Evolutionary conservation across 129 eudicot genomes (phyloP), one percentile per base, ranked within the genome.

Genomic region (Ambrosia trifida): DNA sequence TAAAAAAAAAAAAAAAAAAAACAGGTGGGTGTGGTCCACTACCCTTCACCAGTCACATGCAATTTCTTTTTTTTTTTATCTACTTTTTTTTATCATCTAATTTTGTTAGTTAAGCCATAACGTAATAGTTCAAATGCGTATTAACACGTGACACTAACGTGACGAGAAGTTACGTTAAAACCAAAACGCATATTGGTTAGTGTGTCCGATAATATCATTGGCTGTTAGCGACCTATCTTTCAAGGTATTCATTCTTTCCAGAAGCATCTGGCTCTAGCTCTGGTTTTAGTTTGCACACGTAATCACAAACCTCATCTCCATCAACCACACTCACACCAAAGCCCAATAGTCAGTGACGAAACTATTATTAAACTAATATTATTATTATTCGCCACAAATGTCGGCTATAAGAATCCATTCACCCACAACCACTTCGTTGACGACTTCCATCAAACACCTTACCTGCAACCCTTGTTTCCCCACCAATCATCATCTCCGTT

Each of bases 381-480:
- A 60, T 31, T 11, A 5, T 20, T 36, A 4, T 2, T 60, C 17
- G 16, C 18, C 54, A 81, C 38, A 81, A 82, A 90, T 91, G 97
- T 76, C 97, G 30, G 86, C 90, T 53, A 73, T 76, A 11, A 83
- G 76, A 78, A 70, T 91, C 41, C 77, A 85, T 30, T 82, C 97
- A 3, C 81, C 93, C 43, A 56, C 86, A 0, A 44, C 28, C 28
- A 24, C 84, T 11, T 60, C 83, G 3, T 52, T 86, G 40, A 75
- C 91, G 13, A 36, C 80, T 31, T 82, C 93, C 52, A 68, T 91
- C 82, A 88, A 82, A 78, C 87, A 80, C 83, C 81, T 86, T 74
- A 60, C 83, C 79, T 72, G 76, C 78, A 67, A 45, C 66, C 73
- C 68, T 16, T 57, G 44, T 11, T 56, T 8, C 16, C 28, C 72